Base-by-base conservation (phyloP, 768 basidiomycete species). In the Russula griseocarnosa region DNA sequence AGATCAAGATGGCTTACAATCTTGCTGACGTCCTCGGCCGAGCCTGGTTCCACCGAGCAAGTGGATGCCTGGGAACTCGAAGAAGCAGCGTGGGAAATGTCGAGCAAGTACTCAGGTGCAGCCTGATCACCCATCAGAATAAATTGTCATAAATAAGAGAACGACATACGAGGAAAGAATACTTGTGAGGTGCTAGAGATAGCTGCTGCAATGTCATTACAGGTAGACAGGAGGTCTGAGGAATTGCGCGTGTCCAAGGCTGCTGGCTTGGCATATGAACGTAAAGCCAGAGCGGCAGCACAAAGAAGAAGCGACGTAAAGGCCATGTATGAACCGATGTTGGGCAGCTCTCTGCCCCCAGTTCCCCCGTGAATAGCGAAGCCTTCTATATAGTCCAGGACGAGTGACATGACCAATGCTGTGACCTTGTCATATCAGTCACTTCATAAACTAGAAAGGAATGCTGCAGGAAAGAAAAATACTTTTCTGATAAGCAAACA, bases 21-120 rank as follows among this genome's bases (percentile, higher is more conserved):
- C 40, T 34, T 42, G 30, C 66, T 60, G 24, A 69, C 59, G 34
- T 69, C 68, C 24, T 55, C 62, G 5, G 66, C 60, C 2, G 58
- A 63, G 7, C 66, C 66, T 3, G 68, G 68, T 47, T 69, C 68
- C 7, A 69, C 68, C 2, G 66, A 67, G 52, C 68, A 69, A 1
- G 47, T 24, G 24, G 66, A 59, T 6, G 20, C 22, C 49, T 67
- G n/a, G 9, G 51, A 47, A 22, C 62, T 68, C 1, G 67, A 63
- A 11, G 18, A 18, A 0, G 68, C 55, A 11, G 46, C 5, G 16
- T 47, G 56, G 3, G 28, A 22, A 22, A 54, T 62, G 32, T 69
- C 68, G 26, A 56, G 34, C 0, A 28, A 10, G 34, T 67, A 69
- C 14, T 62, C 28, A n/a, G 53, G 1, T 14, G 68, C 47, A 24